Percentiles rank a stretch among this genome's conserved stretches.
These are phyloP conservation scores for Ramaria sp. DNA, from an alignment of 768 basidiomycete species.

Conservation along the genomic window DNA sequence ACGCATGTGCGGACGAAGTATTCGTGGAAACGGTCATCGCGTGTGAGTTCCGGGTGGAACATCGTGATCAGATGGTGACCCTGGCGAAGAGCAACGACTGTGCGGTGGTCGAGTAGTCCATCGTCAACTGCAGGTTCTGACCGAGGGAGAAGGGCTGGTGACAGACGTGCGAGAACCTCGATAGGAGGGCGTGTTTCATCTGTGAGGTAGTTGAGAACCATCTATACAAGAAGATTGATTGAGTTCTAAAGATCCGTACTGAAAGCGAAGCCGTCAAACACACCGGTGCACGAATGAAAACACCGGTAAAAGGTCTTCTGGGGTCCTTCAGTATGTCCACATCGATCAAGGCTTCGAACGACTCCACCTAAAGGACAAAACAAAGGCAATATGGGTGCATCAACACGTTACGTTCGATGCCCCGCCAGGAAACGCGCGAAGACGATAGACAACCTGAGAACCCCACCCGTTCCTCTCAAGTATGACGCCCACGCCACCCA, in stretches of 20 bases:
- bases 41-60: slow-evolving; percentile 90
- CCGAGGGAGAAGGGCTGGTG: slow-evolving; percentile 36
- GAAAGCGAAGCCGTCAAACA: slow-evolving; percentile 16
- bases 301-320: slow-evolving; percentile 55
- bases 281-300: slow-evolving; percentile 93
- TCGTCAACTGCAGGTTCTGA: slow-evolving; percentile 29
- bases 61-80: slow-evolving; percentile 79
- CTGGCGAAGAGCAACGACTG: slow-evolving; percentile 77
- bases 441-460: slow-evolving; percentile 42
- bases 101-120: slow-evolving; percentile 45
- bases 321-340: slow-evolving; percentile 55
- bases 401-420: not conserved
- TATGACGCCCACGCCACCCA: slow-evolving; percentile 70
- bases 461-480: slow-evolving; percentile 90
- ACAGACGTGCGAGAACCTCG: slow-evolving; percentile 60
- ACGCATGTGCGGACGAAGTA: slow-evolving; percentile 80
- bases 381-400: not conserved
- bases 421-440: not conserved
- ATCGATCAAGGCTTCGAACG: slow-evolving; percentile 71
- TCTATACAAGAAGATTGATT: slow-evolving; percentile 29
- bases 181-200: slow-evolving; percentile 38
- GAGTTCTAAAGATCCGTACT: not conserved
- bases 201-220: slow-evolving; percentile 44
- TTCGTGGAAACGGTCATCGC: slow-evolving; percentile 82
- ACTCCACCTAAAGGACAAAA: slow-evolving; percentile 55